A percentile compares a stretch with the other conserved stretches of the same genome.
phyloP scores from a whole-genome alignment of 1,139 yeast species.

The Petasospora fabianii region DNA sequence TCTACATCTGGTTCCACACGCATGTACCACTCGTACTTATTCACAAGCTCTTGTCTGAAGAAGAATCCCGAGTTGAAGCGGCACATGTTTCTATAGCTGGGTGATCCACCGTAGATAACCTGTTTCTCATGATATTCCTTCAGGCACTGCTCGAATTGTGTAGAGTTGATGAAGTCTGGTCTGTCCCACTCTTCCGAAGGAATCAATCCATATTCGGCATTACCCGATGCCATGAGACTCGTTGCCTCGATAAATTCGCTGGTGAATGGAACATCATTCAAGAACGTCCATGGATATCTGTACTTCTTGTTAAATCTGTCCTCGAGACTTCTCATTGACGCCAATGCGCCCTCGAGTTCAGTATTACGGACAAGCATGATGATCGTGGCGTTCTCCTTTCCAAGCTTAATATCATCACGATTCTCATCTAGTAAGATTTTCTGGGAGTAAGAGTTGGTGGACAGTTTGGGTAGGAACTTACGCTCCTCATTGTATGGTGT shows the following conservation, averaged over 20 bases:
- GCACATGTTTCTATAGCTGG: constrained; percentile 81
- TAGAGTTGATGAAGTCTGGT: constrained; percentile 45
- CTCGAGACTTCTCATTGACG: constrained; percentile 64
- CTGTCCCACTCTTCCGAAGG: constrained; percentile 70
- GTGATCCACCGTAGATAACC: constrained; percentile 73
- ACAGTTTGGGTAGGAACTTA: constrained; percentile 31
- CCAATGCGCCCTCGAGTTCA: constrained; percentile 60
- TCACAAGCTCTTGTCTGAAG: constrained; percentile 65
- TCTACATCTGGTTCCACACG: constrained; percentile 90
- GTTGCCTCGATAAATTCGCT: constrained; percentile 64
- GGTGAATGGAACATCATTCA: constrained; percentile 78
- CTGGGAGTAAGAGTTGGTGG: constrained; percentile 43
- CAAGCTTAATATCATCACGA: constrained; percentile 37
- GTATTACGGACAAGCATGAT: constrained; percentile 69
- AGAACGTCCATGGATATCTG: constrained; percentile 82
- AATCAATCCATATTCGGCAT: constrained; percentile 68
- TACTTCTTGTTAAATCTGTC: constrained; percentile 65
- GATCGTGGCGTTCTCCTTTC: constrained; percentile 52
- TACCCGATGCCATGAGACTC: constrained; percentile 79
- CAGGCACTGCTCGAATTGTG: constrained; percentile 43
- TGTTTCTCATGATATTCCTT: constrained; percentile 52
- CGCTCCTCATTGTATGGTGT: constrained; percentile 11
- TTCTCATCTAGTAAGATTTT: constrained; percentile 28
- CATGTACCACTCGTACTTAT: constrained; percentile 80
- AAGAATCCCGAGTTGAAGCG: constrained; percentile 82